Evolutionary conservation across 2,329 filamentous ascomycete species (phyloP).

Genomic region (Xylariaceae sp.): DNA sequence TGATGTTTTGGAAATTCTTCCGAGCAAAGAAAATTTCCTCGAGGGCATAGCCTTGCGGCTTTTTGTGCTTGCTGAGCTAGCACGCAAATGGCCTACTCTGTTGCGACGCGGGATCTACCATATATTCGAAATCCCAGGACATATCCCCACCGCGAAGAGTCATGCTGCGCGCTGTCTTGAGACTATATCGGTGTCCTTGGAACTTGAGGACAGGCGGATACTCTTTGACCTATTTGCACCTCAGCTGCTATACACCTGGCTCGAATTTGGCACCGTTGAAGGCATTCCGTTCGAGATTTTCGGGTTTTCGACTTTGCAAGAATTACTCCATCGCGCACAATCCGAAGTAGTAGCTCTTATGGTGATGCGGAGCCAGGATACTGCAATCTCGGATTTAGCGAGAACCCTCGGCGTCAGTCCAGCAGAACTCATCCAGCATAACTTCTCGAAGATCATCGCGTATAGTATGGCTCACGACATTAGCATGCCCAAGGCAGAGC

Average conservation of each 20-base stretch:
- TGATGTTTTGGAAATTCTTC: constrained; percentile 80
- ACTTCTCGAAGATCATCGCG: constrained; percentile 78
- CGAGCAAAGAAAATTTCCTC: constrained; percentile 67
- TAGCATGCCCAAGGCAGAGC: constrained; percentile 43
- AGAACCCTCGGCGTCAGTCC: constrained; percentile 56
- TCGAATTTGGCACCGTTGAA: constrained; percentile 66
- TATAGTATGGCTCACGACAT: constrained; percentile 84
- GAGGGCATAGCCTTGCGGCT: constrained; percentile 88
- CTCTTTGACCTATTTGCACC: constrained; percentile 85
- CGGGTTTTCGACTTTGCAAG: constrained; percentile 68
- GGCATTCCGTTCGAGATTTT: constrained; percentile 86
- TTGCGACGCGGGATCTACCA: constrained; percentile 87
- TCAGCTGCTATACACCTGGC: constrained; percentile 90
- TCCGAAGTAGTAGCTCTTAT: constrained; percentile 80
- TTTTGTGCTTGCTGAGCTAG: constrained; percentile 74
- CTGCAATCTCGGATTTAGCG: constrained; percentile 64
- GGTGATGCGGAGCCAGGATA: constrained; percentile 76
- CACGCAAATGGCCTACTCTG: constrained; percentile 82
- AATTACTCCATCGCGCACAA: constrained; percentile 71
- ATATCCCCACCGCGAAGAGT: constrained; percentile 62
- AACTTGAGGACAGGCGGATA: constrained; percentile 65
- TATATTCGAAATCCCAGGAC: constrained; percentile 87
- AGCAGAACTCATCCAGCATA: constrained; percentile 61
- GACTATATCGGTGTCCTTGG: constrained; percentile 66
- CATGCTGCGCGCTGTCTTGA: constrained; percentile 75